Conservation (phyloP, 495 filamentous ascomycete species). For the Hypomontagnella submonticulosa region DNA sequence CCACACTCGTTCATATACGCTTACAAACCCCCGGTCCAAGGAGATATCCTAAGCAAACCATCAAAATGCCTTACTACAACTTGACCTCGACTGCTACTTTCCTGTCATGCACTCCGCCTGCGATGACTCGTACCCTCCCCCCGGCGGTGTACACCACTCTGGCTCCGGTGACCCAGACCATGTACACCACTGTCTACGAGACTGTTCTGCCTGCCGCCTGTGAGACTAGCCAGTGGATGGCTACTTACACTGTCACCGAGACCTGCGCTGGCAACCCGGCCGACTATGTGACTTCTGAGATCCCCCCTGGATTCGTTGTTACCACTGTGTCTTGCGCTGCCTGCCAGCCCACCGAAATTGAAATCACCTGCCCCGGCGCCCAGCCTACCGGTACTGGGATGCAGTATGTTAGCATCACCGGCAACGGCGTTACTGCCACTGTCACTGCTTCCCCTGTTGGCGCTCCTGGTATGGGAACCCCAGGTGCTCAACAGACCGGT, state of each 20-base stretch:
- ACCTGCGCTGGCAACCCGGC: slow-evolving; percentile 49
- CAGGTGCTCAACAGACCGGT: slow-evolving; percentile 10
- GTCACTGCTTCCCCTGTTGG: slow-evolving; percentile 33
- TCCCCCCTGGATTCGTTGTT: slow-evolving; percentile 54
- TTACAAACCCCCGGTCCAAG: background rate
- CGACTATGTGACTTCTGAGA: slow-evolving; percentile 37
- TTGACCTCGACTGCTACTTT: slow-evolving; percentile 30
- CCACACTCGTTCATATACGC: slow-evolving; percentile 13
- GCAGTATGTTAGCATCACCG: slow-evolving; percentile 38
- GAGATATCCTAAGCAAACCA: slow-evolving; percentile 2
- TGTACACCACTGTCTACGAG: slow-evolving; percentile 57
- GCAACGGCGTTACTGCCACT: slow-evolving; percentile 53
- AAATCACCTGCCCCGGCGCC: slow-evolving; percentile 52
- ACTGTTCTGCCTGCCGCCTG: slow-evolving; percentile 54
- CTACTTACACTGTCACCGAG: slow-evolving; percentile 60
- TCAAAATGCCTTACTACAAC: slow-evolving; percentile 45
- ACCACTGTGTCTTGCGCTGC: slow-evolving; percentile 50
- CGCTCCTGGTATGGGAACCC: background rate
- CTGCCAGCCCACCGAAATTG: slow-evolving; percentile 46
- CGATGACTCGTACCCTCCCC: slow-evolving; percentile 18
- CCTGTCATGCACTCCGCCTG: slow-evolving; percentile 31
- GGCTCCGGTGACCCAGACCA: slow-evolving; percentile 36
- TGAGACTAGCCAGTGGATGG: slow-evolving; percentile 52
- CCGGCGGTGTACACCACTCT: slow-evolving; percentile 19
- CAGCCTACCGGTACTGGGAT: slow-evolving; percentile 42